Evolutionary conservation across 108 stramenopile genomes (phyloP).

Genomic region (Skeletonema menzelii): DNA sequence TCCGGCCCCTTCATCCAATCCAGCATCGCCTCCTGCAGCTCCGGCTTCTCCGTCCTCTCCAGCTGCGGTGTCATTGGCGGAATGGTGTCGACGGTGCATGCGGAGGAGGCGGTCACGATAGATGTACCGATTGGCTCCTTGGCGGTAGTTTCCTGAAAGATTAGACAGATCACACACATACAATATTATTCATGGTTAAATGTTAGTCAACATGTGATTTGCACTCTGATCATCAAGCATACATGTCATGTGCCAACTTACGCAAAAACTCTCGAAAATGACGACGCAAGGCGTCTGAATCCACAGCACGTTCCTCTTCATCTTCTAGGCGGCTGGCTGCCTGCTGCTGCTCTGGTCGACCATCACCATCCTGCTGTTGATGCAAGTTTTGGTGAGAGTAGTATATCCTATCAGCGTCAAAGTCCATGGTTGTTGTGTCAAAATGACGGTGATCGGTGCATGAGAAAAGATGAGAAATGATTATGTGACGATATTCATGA

Average conservation of each 20-base stretch:
- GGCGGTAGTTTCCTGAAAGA: slow-evolving; percentile 75
- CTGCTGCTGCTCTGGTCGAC: slow-evolving; percentile 3
- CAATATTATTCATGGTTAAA: background rate
- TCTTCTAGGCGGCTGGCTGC: slow-evolving; percentile 5
- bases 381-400: slow-evolving; percentile 88
- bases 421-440: slow-evolving; percentile 69
- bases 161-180: background rate
- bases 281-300: slow-evolving; percentile 65
- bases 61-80: slow-evolving; percentile 19
- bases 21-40: slow-evolving; percentile 2
- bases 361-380: slow-evolving; percentile 18
- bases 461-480: too few species aligned
- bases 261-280: slow-evolving; percentile 87
- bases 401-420: slow-evolving; percentile 81
- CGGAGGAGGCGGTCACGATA: slow-evolving; percentile 81
- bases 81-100: slow-evolving; percentile 76
- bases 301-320: slow-evolving; percentile 47
- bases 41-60: slow-evolving; percentile 13
- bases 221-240: background rate
- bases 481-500: too few species aligned
- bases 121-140: slow-evolving; percentile 68
- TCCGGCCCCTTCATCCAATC: slow-evolving; percentile 10
- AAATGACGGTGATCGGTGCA: too few species aligned
- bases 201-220: background rate
- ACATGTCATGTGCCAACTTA: slow-evolving; percentile 38